These are phyloP conservation scores for Avena eriantha DNA, from an alignment of 176 grass and related monocot species.

Conservation along the genomic window DNA sequence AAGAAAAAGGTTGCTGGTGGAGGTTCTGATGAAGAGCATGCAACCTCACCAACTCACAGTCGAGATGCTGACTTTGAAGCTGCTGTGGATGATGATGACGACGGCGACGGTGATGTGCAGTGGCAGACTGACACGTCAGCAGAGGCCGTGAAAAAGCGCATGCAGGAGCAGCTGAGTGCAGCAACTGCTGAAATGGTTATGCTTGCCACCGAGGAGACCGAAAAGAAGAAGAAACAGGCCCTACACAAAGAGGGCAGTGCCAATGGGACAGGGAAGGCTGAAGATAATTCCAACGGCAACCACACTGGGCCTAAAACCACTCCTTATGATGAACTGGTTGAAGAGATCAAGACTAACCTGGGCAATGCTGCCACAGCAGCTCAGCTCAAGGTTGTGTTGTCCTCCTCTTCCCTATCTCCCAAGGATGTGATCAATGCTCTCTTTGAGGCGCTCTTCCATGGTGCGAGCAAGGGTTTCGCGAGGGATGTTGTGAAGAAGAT, in stretches of 20 bases:
- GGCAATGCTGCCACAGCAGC: conserved; percentile 46
- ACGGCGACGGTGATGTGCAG: conserved; percentile 65
- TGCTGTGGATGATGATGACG: conserved; percentile 46
- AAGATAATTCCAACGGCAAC: conserved; percentile 8
- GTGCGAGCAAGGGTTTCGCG: conserved; percentile 56
- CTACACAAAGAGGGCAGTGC: conserved; percentile 29
- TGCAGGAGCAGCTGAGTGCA: conserved; percentile 80
- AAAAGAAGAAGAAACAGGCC: conserved; percentile 46
- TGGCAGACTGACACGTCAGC: conserved; percentile 86
- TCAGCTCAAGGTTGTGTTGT: conserved; percentile 44
- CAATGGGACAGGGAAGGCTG: neutral
- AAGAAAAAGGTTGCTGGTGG: conserved; percentile 50
- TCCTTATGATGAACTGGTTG: conserved; percentile 38
- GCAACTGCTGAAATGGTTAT: conserved; percentile 93
- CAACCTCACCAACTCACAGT: conserved; percentile 58
- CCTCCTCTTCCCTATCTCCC: conserved; percentile 34
- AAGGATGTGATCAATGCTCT: conserved; percentile 74
- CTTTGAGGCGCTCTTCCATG: conserved; percentile 62
- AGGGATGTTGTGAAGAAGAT: conserved; percentile 65
- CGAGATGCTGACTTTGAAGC: conserved; percentile 56
- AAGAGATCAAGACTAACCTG: conserved; percentile 53
- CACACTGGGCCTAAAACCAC: conserved; percentile 21
- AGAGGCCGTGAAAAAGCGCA: conserved; percentile 68
- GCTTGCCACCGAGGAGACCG: conserved; percentile 57
- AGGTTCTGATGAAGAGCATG: conserved; percentile 79